phyloP scores from a whole-genome alignment of 202 grass and related monocot genomes.

The Bolboschoenoplectus hybrid region DNA sequence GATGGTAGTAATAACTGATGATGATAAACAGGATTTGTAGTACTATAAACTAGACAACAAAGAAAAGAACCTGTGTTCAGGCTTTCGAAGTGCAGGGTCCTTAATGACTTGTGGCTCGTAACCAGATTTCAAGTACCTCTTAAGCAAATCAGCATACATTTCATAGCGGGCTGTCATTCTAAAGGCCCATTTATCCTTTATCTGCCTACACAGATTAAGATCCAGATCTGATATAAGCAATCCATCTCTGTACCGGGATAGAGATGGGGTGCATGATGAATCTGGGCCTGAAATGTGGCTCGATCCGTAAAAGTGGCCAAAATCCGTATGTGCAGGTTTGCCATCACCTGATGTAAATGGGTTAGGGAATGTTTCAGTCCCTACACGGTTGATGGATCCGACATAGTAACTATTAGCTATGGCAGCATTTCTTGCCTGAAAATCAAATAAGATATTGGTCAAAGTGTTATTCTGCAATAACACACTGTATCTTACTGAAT shows the following conservation, averaged over 20 bases:
- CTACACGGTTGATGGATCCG: constrained; percentile 87
- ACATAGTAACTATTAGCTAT: constrained; percentile 96
- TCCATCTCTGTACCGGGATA: constrained; percentile 82
- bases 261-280: constrained; percentile 78
- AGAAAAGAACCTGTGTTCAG: constrained; percentile 34
- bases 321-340: constrained; percentile 79
- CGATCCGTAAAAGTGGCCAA: constrained; percentile 94
- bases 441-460: background rate
- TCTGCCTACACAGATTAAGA: constrained; percentile 91
- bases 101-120: constrained; percentile 70
- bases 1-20: background rate
- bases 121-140: constrained; percentile 72
- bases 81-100: constrained; percentile 78
- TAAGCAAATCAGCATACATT: constrained; percentile 67
- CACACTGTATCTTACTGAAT: background rate
- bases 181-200: constrained; percentile 98
- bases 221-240: constrained; percentile 91
- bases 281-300: constrained; percentile 93
- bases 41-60: background rate
- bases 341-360: constrained; percentile 95
- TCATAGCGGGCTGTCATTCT: constrained; percentile 97
- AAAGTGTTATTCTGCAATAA: constrained; percentile 4
- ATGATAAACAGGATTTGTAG: background rate
- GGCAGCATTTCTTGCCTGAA: constrained; percentile 88
- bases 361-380: constrained; percentile 89